Evolutionary conservation across 2,329 filamentous ascomycete genomes (phyloP).

Genomic region (Trichoderma citrinoviride): DNA sequence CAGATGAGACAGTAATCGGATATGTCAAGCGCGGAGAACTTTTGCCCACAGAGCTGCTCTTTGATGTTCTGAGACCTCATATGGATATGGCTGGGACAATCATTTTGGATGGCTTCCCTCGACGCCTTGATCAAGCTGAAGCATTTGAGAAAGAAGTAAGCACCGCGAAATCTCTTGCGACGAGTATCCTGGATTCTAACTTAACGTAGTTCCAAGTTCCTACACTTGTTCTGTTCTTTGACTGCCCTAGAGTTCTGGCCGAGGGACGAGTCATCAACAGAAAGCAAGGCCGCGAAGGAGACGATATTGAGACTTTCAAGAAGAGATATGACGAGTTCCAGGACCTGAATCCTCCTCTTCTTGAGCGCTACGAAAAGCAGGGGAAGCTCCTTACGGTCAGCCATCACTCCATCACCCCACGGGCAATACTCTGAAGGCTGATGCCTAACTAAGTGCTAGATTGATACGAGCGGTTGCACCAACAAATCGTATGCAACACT

Average conservation of each 20-base stretch:
- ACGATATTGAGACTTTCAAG: background rate
- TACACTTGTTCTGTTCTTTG: background rate
- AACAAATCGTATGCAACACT: background rate
- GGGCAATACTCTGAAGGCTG: too few relatives aligned
- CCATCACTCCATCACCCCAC: too few relatives aligned
- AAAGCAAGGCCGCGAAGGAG: constrained; percentile 2
- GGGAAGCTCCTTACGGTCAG: background rate
- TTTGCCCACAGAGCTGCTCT: background rate
- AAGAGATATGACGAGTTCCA: background rate
- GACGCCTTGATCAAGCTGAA: background rate
- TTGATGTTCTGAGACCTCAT: background rate
- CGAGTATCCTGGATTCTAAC: background rate
- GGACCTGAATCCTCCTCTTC: background rate
- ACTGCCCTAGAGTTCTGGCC: background rate
- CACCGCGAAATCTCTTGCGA: too few relatives aligned
- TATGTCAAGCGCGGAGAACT: background rate
- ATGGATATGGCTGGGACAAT: background rate
- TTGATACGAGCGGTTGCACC: background rate
- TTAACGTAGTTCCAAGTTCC: background rate
- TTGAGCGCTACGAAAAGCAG: background rate
- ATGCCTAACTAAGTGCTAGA: background rate
- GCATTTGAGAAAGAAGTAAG: background rate
- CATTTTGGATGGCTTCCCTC: background rate
- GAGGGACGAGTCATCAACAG: background rate
- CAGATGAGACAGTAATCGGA: background rate